A percentile compares a stretch with the other conserved stretches of the same genome.
These are phyloP conservation scores for Pythium oligandrum DNA, from an alignment of 352 stramenopile species.

Conservation along the genomic window DNA sequence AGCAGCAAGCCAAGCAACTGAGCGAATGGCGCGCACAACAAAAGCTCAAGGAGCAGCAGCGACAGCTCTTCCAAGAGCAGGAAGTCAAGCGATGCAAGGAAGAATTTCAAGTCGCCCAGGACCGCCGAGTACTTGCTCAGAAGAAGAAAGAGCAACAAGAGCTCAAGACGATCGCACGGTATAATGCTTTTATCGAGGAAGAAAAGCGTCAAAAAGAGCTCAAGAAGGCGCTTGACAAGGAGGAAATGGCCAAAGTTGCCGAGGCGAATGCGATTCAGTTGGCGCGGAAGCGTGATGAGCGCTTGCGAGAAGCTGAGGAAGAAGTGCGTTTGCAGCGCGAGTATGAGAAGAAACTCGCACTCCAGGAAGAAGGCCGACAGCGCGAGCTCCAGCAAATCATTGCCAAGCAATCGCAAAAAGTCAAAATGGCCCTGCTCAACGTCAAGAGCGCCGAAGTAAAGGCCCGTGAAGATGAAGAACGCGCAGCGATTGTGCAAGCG, in stretches of 20 bases:
- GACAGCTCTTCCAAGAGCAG: slow-evolving; percentile 26
- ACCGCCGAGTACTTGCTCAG: slow-evolving; percentile 29
- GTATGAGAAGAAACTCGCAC: slow-evolving; percentile 45
- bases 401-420: slow-evolving; percentile 45
- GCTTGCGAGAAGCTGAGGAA: slow-evolving; percentile 32
- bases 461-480: slow-evolving; percentile 47
- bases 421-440: slow-evolving; percentile 52
- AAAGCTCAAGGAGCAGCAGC: slow-evolving; percentile 24
- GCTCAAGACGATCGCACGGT: slow-evolving; percentile 32
- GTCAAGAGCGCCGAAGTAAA: slow-evolving; percentile 61
- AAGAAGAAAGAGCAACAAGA: slow-evolving; percentile 41
- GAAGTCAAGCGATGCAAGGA: slow-evolving; percentile 40
- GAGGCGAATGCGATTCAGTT: slow-evolving; percentile 47
- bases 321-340: slow-evolving; percentile 36
- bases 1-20: slow-evolving; percentile 12
- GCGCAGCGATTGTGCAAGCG: slow-evolving; percentile 32
- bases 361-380: slow-evolving; percentile 39
- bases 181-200: slow-evolving; percentile 34
- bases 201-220: slow-evolving; percentile 40
- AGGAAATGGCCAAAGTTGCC: slow-evolving; percentile 41
- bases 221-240: slow-evolving; percentile 38
- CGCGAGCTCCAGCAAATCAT: slow-evolving; percentile 42
- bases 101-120: slow-evolving; percentile 30
- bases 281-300: slow-evolving; percentile 36
- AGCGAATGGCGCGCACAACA: slow-evolving; percentile 34